Evolutionary conservation across 1,284 basidiomycete species (phyloP).

Genomic region (Pseudozyma hubeiensis): DNA sequence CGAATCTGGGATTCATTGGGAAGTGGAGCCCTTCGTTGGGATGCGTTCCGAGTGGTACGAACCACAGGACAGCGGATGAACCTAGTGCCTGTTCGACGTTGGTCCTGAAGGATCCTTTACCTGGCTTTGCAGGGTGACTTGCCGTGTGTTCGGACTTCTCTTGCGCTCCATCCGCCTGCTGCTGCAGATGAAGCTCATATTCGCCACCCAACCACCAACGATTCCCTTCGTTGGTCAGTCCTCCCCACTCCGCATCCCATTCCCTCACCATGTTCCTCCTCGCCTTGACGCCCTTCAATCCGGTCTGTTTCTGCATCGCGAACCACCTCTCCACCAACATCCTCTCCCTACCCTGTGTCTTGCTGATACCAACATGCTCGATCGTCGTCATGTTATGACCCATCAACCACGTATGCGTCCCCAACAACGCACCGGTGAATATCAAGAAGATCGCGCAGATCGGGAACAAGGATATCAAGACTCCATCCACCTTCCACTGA

Average conservation of each 20-base stretch:
- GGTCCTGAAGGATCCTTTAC: constrained; percentile 14
- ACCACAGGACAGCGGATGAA: constrained; percentile 5
- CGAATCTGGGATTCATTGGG: constrained; percentile 47
- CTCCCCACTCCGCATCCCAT: constrained; percentile 84
- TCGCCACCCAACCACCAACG: constrained; percentile 80
- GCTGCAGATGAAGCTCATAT: constrained; percentile 21
- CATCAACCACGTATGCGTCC: constrained; percentile 77
- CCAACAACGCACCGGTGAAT: constrained; percentile 76
- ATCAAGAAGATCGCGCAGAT: constrained; percentile 76
- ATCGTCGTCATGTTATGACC: constrained; percentile 80
- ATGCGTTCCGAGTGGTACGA: constrained; percentile 30
- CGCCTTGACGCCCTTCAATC: constrained; percentile 16
- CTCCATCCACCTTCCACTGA: constrained; percentile 73
- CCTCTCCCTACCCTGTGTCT: constrained; percentile 76
- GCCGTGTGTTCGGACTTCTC: constrained; percentile 4
- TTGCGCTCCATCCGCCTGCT: neutral
- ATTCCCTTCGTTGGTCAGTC: constrained; percentile 79
- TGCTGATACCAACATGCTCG: constrained; percentile 75
- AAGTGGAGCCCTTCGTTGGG: constrained; percentile 36
- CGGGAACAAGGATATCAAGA: constrained; percentile 76
- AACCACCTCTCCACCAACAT: constrained; percentile 70
- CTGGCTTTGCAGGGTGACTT: neutral
- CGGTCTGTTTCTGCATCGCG: constrained; percentile 36
- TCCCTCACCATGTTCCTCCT: constrained; percentile 57
- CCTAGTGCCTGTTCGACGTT: constrained; percentile 34